Evolutionary conservation across 2,329 filamentous ascomycete genomes (phyloP).

Genomic region (Trichophyton mentagrophytes): DNA sequence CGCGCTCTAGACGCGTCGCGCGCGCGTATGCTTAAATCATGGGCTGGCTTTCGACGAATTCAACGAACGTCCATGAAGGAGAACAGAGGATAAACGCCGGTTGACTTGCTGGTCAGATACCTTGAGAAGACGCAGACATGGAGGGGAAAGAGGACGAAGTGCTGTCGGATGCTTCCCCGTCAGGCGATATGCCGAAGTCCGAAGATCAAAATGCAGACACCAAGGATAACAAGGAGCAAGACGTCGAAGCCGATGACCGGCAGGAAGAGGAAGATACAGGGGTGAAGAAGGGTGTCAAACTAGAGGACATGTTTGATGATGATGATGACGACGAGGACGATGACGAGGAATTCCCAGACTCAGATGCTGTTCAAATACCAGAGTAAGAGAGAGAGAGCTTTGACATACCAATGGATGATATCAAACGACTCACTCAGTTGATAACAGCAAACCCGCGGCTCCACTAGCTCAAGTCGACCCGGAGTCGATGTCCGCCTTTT

Average conservation of each 20-base stretch:
- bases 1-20: slow-evolving; percentile 3
- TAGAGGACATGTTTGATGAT: slow-evolving; percentile 50
- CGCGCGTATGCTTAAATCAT: neutral
- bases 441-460: slow-evolving; percentile 19
- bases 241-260: neutral
- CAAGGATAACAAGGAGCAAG: neutral
- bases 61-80: neutral
- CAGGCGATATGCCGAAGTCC: slow-evolving; percentile 4
- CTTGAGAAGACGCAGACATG: slow-evolving; percentile 5
- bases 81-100: neutral
- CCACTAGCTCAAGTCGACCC: slow-evolving; percentile 51
- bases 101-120: neutral
- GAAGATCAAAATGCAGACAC: neutral
- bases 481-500: slow-evolving; percentile 83
- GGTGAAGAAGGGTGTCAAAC: slow-evolving; percentile 17
- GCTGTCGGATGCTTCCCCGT: slow-evolving; percentile 9
- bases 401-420: neutral
- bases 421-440: neutral
- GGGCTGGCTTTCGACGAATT: neutral
- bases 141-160: slow-evolving; percentile 7
- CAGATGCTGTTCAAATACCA: slow-evolving; percentile 32
- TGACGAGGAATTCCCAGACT: slow-evolving; percentile 41
- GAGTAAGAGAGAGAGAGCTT: neutral
- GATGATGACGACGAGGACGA: slow-evolving; percentile 46
- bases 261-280: neutral